Base-by-base conservation (phyloP, 1,139 yeast species). In the Lodderomyces parapsilosis region DNA sequence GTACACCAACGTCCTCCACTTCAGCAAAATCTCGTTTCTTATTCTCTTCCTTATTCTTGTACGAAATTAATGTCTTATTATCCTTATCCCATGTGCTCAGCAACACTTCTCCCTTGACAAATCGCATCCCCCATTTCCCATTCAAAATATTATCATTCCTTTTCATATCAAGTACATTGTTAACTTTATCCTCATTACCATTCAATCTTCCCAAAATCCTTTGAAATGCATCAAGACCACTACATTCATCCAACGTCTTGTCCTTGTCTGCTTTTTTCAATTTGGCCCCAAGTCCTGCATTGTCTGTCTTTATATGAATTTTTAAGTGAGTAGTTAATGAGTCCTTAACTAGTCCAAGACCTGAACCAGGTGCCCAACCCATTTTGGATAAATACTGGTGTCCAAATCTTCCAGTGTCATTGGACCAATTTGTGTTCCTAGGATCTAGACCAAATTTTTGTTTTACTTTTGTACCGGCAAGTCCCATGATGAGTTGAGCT, bases 331-430 rank as follows among this genome's bases (percentile, higher is more conserved):
- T 71, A 1, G 90, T 87, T 49, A 71, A 71, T 35, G 82, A 81
- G 64, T 73, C 84, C 46, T 76, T 76, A 23, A 74, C 82, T 50
- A 80, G 60, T 2, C 99, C 99, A 19, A 93, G 74, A 3, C 99
- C 98, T 50, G 74, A 68, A 10, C 99, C 99, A 1, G 96, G 95
- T 43, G 71, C 74, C 99, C 99, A 93, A 10, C 99, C 99, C 60
- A 83, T 71, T 54, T 80, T 83, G 49, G 82, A 81, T 45, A 93
- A 63, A 61, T 90, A 90, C 56, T 85, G 81, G 60, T 87, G 96
- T 1, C 99, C 99, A 58, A 93, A 93, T 46, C 96, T 68, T 7
- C 74, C 71, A 0, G 86, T 85, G 55, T 93, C 82, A 59, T 90
- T 89, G 27, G 97, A 86, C 99, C 99, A 93, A 52, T 81, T 79